Conservation (phyloP, 225 moss, liverwort and hornwort genomes). For the Climacium dendroides region DNA sequence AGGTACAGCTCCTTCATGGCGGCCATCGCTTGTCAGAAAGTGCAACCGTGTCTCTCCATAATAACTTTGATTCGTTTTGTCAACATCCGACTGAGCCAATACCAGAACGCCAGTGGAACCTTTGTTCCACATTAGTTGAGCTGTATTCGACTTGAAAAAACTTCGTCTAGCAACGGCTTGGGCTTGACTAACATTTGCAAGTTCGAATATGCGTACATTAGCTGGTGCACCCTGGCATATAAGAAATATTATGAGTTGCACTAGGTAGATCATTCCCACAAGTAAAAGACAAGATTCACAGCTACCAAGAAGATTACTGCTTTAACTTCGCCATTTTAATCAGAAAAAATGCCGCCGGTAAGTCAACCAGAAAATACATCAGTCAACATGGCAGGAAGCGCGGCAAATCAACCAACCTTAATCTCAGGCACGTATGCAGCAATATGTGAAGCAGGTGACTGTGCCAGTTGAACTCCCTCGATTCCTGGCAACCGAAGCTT, state of each 20-base stretch:
- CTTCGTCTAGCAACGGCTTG: constrained; percentile 75
- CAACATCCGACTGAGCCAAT: constrained; percentile 81
- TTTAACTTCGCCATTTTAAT: background rate
- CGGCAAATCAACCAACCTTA: constrained; percentile 36
- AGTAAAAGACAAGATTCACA: background rate
- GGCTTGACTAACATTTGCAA: constrained; percentile 46
- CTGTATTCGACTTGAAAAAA: constrained; percentile 84
- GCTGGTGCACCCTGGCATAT: constrained; percentile 87
- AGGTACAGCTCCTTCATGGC: constrained; percentile 89
- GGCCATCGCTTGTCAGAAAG: constrained; percentile 71
- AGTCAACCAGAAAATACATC: background rate
- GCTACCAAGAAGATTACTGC: background rate
- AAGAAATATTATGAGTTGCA: background rate
- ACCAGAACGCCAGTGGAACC: constrained; percentile 84
- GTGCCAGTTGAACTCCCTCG: constrained; percentile 57
- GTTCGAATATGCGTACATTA: constrained; percentile 68
- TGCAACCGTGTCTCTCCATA: constrained; percentile 83
- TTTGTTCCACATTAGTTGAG: constrained; percentile 80
- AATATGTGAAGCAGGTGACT: constrained; percentile 62
- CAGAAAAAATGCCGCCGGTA: background rate
- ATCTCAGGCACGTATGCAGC: constrained; percentile 94
- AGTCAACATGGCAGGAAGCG: background rate
- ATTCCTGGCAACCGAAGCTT: constrained; percentile 77
- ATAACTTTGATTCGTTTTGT: constrained; percentile 95
- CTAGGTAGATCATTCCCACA: background rate